phyloP scores from a whole-genome alignment of 1,139 yeast genomes.

The Groenewaldozyma sp. region DNA sequence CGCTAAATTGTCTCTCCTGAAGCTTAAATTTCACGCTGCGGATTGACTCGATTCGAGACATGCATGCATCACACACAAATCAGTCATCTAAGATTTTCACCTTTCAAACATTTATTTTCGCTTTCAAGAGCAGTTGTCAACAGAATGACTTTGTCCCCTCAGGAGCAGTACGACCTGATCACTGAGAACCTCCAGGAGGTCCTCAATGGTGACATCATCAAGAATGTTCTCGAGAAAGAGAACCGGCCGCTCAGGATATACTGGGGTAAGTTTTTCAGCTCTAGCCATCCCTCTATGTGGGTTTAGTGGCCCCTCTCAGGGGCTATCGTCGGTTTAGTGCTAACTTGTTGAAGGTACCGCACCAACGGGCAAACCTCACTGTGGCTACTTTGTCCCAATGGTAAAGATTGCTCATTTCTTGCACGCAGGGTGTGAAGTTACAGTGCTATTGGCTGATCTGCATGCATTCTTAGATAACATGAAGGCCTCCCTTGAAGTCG shows the following conservation, averaged over 20 bases:
- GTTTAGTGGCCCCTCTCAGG: no score
- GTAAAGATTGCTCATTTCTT: conserved; percentile 90
- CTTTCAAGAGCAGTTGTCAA: conserved; percentile 3
- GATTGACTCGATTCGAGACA: background rate
- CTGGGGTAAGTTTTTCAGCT: conserved; percentile 57
- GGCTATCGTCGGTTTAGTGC: no score
- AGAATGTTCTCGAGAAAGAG: conserved; percentile 69
- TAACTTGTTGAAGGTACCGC: conserved; percentile 54
- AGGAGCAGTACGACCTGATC: conserved; percentile 66
- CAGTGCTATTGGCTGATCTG: conserved; percentile 86
- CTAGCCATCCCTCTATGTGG: no score
- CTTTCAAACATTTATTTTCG: conserved; percentile 5
- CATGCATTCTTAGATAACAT: conserved; percentile 97
- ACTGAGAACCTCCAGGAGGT: conserved; percentile 87
- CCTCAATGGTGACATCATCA: conserved; percentile 79
- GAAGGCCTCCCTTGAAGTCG: conserved; percentile 96
- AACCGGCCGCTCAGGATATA: conserved; percentile 77
- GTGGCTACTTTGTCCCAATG: conserved; percentile 98
- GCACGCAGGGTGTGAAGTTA: conserved; percentile 93
- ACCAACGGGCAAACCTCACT: conserved; percentile 96
- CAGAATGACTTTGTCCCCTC: conserved; percentile 31
- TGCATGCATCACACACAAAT: background rate
- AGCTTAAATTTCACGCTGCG: no score
- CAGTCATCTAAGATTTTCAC: no score
- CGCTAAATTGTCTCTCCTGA: no score